Base-by-base conservation (phyloP, 805 yeast species). In the Isabelozyma rhagii region DNA sequence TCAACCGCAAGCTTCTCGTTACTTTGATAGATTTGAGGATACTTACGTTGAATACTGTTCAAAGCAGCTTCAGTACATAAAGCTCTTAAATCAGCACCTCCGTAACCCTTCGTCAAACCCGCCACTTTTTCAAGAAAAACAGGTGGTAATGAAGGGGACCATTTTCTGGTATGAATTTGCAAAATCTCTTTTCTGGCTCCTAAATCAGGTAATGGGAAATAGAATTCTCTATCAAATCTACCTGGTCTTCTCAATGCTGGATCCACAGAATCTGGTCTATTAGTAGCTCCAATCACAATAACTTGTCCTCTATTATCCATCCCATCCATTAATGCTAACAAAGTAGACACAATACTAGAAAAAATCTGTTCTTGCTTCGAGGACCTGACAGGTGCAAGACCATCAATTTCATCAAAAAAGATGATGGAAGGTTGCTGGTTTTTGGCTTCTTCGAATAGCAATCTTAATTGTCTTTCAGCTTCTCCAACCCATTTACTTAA, bases 251-350 rank as follows among this genome's bases (percentile, higher is more conserved):
- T 80, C 51, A 94, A 75, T 0, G 99, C 99, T 1, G 99, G 97
- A 68, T 94, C 99, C n/a, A 94, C 89, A 0, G 97, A 88, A 69
- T 94, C 98, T 0, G 99, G 99, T 62, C 99, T 77, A 69, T 94
- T 94, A 0, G 99, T 94, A 1, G 99, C 99, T 51, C 99, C 99
- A 58, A 94, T 92, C 2, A 94, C 97, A 55, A 94, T 93, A 15
- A 94, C 98, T 64, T 94, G 98, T 7, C 99, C 99, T 64, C 98
- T 82, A 58, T 91, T 91, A 65, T 93, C 98, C 98, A 94, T 94
- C 59, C 99, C 99, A 67, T 94, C 99, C 99, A 94, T 94, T 47
- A 94, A 72, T 0, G 99, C 98, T 55, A 94, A 79, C 60, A 94
- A 72, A 0, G 99, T 94, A 5, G 97, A 91, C 2, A 94, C 99